Base-by-base conservation (phyloP, 495 filamentous ascomycete species). In the Penicillium egyptiacum region DNA sequence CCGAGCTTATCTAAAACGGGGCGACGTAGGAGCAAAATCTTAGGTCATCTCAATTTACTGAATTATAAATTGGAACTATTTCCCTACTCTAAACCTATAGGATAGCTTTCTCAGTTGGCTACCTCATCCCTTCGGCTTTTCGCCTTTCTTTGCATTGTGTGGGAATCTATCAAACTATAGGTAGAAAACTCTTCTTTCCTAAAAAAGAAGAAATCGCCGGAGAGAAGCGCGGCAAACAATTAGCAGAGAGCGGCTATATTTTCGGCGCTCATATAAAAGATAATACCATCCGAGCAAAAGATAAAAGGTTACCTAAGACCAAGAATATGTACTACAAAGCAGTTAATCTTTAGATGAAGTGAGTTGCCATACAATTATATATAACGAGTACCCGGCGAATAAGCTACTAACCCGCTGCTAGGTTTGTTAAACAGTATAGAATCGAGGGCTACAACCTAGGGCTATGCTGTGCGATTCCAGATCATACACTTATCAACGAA, bases 271-370 rank as follows among this genome's bases (percentile, higher is more conserved):
- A 63, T 60, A 47, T 46, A 20, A 6, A 46, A 2, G 41, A 61
- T 7, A 58, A 64, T 31, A 3, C 57, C 17, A 64, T 58, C 25
- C 43, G 50, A 50, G 48, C 51, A 12, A 59, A 60, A 47, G 57
- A 64, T 33, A 63, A 60, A 49, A 59, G 57, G 17, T 26, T 63
- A 46, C 53, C 49, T 0, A 64, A 55, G 50, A 60, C 57, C n/a
- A 64, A 64, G 45, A 60, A 14, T 39, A 55, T 60, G 40, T 58
- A 60, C 23, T 30, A 1, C 33, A 0, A 41, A 1, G 31, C 30
- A 47, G 44, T 58, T n/a, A 7, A 46, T 40, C 54, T 20, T 47
- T 64, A 46, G 54, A 64, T 51, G 50, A 25, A 57, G 61, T 63
- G 39, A 52, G 61, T 57, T 55, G 0, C 6, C 8, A 50, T 31